Conservation (phyloP, 169 alveolate genomes). For the Cyclospora cayetanensis region DNA sequence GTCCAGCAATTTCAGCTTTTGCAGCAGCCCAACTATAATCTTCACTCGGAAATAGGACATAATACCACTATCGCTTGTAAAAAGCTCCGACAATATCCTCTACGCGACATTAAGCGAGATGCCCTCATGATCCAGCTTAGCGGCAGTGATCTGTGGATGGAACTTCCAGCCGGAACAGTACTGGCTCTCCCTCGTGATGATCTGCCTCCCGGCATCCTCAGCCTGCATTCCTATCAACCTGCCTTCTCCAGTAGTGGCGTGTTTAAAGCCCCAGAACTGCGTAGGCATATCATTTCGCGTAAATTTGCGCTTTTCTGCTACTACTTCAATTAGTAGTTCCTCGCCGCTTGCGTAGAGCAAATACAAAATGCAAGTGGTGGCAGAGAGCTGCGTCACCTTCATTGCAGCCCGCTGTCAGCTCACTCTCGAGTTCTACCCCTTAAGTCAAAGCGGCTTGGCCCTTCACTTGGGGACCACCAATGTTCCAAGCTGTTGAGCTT, state of each 20-base stretch:
- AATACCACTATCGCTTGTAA: slow-evolving; percentile 19
- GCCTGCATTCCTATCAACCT: neutral
- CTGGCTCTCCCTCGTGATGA: neutral
- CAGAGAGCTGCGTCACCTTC: too few species aligned
- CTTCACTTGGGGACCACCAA: too few species aligned
- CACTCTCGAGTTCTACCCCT: too few species aligned
- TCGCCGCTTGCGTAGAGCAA: too few species aligned
- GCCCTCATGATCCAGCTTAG: slow-evolving; percentile 33
- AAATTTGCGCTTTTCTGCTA: too few species aligned
- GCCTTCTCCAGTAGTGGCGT: neutral
- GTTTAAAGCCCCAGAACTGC: neutral
- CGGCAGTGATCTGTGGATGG: slow-evolving; percentile 53
- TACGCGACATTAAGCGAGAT: neutral
- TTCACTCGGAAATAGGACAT: slow-evolving; percentile 9
- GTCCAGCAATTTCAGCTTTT: neutral
- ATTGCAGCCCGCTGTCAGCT: too few species aligned
- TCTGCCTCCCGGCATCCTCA: neutral
- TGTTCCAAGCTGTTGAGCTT: too few species aligned
- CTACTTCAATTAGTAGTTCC: too few species aligned
- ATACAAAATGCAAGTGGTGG: too few species aligned
- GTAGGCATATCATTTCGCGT: too few species aligned
- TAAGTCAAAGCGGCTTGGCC: too few species aligned
- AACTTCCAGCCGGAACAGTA: slow-evolving; percentile 30
- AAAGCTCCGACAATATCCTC: neutral
- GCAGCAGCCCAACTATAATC: slow-evolving; percentile 36